Percentiles rank a stretch among this genome's conserved stretches.
phyloP scores from a whole-genome alignment of 306 rosid genomes.

The Sindora glabra region DNA sequence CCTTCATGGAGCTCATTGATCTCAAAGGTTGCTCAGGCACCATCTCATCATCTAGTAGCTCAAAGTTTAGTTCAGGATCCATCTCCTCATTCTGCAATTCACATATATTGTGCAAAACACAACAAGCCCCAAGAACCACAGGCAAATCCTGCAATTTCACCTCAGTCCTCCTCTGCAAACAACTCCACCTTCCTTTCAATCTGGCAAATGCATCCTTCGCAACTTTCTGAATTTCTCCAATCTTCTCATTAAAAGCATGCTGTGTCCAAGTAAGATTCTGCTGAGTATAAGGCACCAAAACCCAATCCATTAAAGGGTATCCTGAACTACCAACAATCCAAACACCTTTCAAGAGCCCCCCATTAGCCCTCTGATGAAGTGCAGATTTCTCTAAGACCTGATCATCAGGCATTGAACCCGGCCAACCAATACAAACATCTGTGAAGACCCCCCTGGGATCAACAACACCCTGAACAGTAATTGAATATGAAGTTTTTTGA shows the following conservation, averaged over 20 bases:
- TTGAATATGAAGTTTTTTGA: constrained; percentile 81
- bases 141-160: constrained; percentile 89
- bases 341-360: constrained; percentile 53
- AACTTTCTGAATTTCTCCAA: constrained; percentile 63
- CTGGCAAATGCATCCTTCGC: constrained; percentile 69
- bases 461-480: constrained; percentile 87
- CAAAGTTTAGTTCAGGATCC: constrained; percentile 42
- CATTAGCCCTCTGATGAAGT: constrained; percentile 61
- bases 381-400: constrained; percentile 77
- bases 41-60: constrained; percentile 71
- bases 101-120: constrained; percentile 88
- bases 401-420: constrained; percentile 92
- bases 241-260: constrained; percentile 87
- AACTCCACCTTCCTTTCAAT: constrained; percentile 84
- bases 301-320: constrained; percentile 86
- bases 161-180: constrained; percentile 81
- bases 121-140: constrained; percentile 87
- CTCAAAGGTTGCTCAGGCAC: constrained; percentile 58
- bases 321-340: constrained; percentile 81
- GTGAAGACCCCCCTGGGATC: constrained; percentile 72
- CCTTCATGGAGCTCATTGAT: constrained; percentile 52
- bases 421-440: constrained; percentile 94
- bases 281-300: constrained; percentile 81
- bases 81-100: constrained; percentile 65
- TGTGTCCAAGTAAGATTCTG: constrained; percentile 83